Base-by-base conservation (phyloP, 148 eudicot species). In the Salicornia ramosissima region DNA sequence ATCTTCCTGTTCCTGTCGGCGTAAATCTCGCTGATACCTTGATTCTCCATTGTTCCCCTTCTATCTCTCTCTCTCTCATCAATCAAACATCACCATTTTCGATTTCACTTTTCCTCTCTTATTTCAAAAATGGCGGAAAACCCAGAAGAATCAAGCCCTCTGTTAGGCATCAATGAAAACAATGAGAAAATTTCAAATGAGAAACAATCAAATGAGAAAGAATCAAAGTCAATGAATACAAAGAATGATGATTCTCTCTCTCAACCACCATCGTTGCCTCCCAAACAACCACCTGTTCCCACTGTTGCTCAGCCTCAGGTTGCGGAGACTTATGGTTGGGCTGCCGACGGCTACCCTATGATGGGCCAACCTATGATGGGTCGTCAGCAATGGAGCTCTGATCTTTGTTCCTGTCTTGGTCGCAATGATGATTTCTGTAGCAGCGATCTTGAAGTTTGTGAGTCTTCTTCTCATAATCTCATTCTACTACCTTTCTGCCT, bases 371-470 rank as follows among this genome's bases (percentile, higher is more conserved):
- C 81, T 18, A 31, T 77, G 24, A 12, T 56, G 75, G 71, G 68
- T 13, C 83, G 91, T 57, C 60, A 76, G 1, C 87, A 68, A 10
- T 90, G 97, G 97, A 74, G 76, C 49, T 86, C 97, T 21, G 73
- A 79, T 15, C 56, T 90, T 57, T 71, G 79, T 18, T 75, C 85
- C 51, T 90, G 97, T 71, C 77, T 90, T 47, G 97, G 97, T 6
- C 84, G 83, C 13, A 79, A 74, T 47, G 97, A 90, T 71, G 82
- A 86, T 2, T 90, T 90, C 65, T 85, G 83, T 49, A 81, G 91
- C 84, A 82, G 84, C 74, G 97, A 90, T 83, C 84, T 90, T 61
- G 97, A 90, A 90, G 96, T 90, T 85, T 90, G 96, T 90, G 74
- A 83, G 96, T 86, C 34, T 30, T 36, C 3, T 12, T 64, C 31